These are phyloP conservation scores for Sphaerulina musiva DNA, from an alignment of 2,329 filamentous ascomycete species.

Conservation along the genomic window DNA sequence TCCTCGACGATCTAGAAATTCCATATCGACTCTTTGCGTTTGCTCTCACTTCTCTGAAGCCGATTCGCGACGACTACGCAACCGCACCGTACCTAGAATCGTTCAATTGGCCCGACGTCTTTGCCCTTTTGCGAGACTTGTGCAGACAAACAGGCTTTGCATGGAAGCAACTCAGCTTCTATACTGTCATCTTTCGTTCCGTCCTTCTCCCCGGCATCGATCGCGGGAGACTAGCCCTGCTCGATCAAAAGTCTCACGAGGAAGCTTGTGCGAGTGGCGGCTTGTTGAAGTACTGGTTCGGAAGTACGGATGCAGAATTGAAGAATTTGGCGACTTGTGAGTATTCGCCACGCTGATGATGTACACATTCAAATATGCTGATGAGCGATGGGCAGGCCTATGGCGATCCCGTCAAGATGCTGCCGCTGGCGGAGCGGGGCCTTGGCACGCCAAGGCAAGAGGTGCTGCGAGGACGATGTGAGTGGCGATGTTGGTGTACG, in stretches of 20 bases:
- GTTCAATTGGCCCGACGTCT: constrained; percentile 68
- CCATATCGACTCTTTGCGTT: constrained; percentile 64
- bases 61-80: constrained; percentile 64
- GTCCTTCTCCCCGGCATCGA: constrained; percentile 61
- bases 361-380: not conserved
- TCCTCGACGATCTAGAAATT: constrained; percentile 59
- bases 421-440: constrained; percentile 53
- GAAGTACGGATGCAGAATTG: constrained; percentile 59
- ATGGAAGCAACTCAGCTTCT: constrained; percentile 49
- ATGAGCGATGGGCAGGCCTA: constrained; percentile 51
- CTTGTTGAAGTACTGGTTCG: constrained; percentile 91
- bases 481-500: not conserved
- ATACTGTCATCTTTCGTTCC: constrained; percentile 78
- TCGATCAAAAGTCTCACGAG: constrained; percentile 72
- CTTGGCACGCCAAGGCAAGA: constrained; percentile 51
- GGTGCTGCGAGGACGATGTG: constrained; percentile 42
- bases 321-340: constrained; percentile 70
- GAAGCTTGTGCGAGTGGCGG: constrained; percentile 76
- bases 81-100: constrained; percentile 64
- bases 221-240: constrained; percentile 58
- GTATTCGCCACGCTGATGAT: constrained; percentile 10
- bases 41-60: constrained; percentile 59
- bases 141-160: constrained; percentile 34
- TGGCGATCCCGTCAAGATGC: constrained; percentile 55
- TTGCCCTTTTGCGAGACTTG: constrained; percentile 47